A percentile compares a stretch with the other conserved stretches of the same genome.
Evolutionary conservation across 148 eudicot genomes (phyloP).

Genomic region (Selenicereus undatus): DNA sequence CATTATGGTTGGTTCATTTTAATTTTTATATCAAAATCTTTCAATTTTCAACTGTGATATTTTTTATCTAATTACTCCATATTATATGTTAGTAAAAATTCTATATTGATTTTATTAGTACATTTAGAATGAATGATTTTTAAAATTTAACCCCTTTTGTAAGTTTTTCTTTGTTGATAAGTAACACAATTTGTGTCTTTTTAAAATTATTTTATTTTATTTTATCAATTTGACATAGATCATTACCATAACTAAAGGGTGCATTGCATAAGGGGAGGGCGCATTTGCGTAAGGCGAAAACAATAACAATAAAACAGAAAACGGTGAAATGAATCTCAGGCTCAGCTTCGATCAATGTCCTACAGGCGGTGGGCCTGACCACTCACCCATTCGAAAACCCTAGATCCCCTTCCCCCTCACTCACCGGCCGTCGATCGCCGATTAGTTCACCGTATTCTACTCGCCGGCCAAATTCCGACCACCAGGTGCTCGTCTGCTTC

Average conservation of each 20-base stretch:
- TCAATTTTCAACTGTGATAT: too few species aligned
- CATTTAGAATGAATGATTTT: too few species aligned
- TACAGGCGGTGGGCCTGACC: background rate
- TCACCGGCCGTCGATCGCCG: slow-evolving; percentile 6
- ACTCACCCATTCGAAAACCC: background rate
- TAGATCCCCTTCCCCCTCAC: slow-evolving; percentile 3
- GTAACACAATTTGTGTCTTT: too few species aligned
- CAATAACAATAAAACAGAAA: background rate
- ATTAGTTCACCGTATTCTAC: background rate
- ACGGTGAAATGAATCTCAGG: background rate
- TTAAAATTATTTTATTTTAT: too few species aligned
- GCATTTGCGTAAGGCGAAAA: background rate
- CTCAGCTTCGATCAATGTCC: background rate
- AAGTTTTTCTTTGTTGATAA: too few species aligned
- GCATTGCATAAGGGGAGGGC: background rate
- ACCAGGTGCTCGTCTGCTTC: background rate
- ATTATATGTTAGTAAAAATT: too few species aligned
- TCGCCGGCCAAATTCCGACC: background rate
- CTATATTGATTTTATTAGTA: too few species aligned
- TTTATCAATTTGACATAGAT: too few species aligned
- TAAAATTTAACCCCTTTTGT: too few species aligned
- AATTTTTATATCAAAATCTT: too few species aligned
- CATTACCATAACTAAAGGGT: background rate
- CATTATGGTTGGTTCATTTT: too few species aligned
- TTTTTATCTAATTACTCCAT: too few species aligned